These are phyloP conservation scores for Mentha longifolia DNA, from an alignment of 257 asterid species.

Conservation along the genomic window DNA sequence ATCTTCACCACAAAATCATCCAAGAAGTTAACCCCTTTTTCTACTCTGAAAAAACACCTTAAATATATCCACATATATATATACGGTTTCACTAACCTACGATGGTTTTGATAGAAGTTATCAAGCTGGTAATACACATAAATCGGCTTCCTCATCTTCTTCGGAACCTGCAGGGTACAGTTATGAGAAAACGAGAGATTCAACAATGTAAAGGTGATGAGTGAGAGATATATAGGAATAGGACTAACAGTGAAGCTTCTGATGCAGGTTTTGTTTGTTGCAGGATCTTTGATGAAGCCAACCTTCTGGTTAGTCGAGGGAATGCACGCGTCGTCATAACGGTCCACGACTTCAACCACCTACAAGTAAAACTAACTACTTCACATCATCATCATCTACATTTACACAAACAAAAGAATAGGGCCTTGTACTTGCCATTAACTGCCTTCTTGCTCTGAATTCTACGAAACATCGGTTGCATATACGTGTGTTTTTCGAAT, in stretches of 20 bases:
- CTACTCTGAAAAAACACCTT: too few species aligned
- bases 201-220: too few species aligned
- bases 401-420: background rate
- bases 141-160: conserved; percentile 67
- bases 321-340: conserved; percentile 67
- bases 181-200: background rate
- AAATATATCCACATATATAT: background rate
- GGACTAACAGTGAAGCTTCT: conserved; percentile 46
- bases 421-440: background rate
- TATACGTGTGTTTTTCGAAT: background rate
- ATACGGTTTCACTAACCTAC: conserved; percentile 46
- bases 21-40: background rate
- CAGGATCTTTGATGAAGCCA: conserved; percentile 48
- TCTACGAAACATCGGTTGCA: too few species aligned
- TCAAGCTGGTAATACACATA: conserved; percentile 64
- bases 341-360: conserved; percentile 74
- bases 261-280: conserved; percentile 57
- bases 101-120: conserved; percentile 74
- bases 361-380: background rate
- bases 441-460: too few species aligned
- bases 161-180: conserved; percentile 46
- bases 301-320: conserved; percentile 46
- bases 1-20: conserved; percentile 46
- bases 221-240: background rate
- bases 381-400: background rate